Evolutionary conservation across 176 grass and related monocot species (phyloP).

Genomic region (Avena sativa): DNA sequence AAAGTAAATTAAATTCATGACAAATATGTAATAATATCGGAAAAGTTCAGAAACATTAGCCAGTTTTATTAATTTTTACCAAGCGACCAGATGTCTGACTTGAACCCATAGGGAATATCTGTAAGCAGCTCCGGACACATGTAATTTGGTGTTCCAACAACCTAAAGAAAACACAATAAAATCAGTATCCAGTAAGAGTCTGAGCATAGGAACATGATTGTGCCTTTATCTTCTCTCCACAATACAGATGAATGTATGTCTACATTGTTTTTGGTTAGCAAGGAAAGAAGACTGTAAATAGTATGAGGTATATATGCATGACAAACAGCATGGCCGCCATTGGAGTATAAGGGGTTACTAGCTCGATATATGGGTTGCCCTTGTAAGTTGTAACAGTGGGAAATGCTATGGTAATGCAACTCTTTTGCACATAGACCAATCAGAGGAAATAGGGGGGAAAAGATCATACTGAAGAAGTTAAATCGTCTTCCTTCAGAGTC

Average conservation of each 20-base stretch:
- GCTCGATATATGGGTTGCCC: neutral
- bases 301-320: neutral
- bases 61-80: slow-evolving; percentile 54
- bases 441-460: slow-evolving; percentile 18
- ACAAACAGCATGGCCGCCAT: neutral
- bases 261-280: neutral
- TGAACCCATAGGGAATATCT: slow-evolving; percentile 98
- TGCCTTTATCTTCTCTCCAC: neutral
- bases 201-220: neutral
- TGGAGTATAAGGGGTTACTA: neutral
- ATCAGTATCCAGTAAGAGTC: slow-evolving; percentile 14
- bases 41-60: slow-evolving; percentile 57
- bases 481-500: slow-evolving; percentile 92
- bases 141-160: slow-evolving; percentile 98
- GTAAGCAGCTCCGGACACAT: slow-evolving; percentile 99
- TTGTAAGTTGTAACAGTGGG: neutral
- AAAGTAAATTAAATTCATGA: slow-evolving; percentile 27
- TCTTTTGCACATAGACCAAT: neutral
- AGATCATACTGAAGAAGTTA: slow-evolving; percentile 85
- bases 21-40: neutral
- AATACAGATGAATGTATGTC: slow-evolving; percentile 27
- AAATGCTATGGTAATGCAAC: slow-evolving; percentile 4
- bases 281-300: slow-evolving; percentile 22
- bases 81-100: slow-evolving; percentile 99
- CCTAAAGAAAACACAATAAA: slow-evolving; percentile 50